A percentile compares a stretch with the other conserved stretches of the same genome.
These are phyloP conservation scores for Blastomyces silverae DNA, from an alignment of 2,329 filamentous ascomycete species.

Conservation along the genomic window DNA sequence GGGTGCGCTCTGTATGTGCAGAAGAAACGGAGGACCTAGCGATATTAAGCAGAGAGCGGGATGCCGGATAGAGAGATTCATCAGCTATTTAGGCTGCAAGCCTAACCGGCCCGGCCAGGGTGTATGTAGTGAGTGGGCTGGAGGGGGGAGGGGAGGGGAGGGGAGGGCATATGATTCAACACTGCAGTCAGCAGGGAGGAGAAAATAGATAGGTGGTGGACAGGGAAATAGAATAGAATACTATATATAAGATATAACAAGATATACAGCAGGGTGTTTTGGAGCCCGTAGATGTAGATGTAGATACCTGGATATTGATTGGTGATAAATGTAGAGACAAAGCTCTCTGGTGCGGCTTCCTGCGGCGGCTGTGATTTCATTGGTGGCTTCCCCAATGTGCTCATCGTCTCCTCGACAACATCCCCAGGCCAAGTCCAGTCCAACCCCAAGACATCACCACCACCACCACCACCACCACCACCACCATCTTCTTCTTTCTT, in stretches of 20 bases:
- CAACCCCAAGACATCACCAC: neutral
- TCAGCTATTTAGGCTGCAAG: neutral
- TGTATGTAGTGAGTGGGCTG: neutral
- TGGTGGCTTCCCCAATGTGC: neutral
- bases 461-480: neutral
- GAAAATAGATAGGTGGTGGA: too few relatives aligned
- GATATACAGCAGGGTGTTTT: neutral
- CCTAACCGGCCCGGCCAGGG: neutral
- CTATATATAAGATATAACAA: neutral
- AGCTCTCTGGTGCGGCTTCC: neutral
- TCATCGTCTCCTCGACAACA: neutral
- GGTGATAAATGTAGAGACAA: too few relatives aligned
- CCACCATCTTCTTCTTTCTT: too few relatives aligned
- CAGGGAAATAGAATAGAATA: neutral
- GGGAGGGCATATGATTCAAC: neutral
- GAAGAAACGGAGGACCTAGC: too few relatives aligned
- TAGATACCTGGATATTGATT: neutral
- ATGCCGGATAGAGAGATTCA: too few relatives aligned
- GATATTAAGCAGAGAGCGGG: too few relatives aligned
- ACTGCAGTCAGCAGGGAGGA: neutral
- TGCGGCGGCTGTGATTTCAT: neutral
- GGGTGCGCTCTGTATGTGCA: too few relatives aligned
- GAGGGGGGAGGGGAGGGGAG: neutral
- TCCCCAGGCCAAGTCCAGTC: neutral
- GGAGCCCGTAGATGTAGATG: too few relatives aligned